Evolutionary conservation across 257 asterid species (phyloP).

Genomic region (Thymus quinquecostatus): DNA sequence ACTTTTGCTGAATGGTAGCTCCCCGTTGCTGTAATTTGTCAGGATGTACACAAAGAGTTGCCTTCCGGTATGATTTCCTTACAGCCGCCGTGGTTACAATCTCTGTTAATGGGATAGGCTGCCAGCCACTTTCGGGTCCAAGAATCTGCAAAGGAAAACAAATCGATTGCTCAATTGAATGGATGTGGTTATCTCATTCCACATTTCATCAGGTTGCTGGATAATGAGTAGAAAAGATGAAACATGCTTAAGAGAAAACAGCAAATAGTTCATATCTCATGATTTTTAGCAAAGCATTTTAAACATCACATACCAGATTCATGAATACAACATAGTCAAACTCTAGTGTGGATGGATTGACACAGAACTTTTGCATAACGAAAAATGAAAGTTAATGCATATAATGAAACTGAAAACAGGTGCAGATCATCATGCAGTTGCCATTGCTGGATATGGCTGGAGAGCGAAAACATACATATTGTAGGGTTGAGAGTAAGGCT

Average conservation of each 20-base stretch:
- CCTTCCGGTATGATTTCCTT: slow-evolving; percentile 85
- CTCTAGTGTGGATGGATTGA: not conserved
- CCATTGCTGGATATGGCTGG: not conserved
- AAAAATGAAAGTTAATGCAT: slow-evolving; percentile 22
- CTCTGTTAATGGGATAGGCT: slow-evolving; percentile 75
- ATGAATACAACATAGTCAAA: not conserved
- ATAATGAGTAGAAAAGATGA: not conserved
- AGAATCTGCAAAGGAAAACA: slow-evolving; percentile 58
- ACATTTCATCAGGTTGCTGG: not conserved
- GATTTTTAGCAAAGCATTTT: not conserved
- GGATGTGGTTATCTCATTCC: not conserved
- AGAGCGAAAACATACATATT: slow-evolving; percentile 60
- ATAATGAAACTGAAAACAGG: slow-evolving; percentile 14
- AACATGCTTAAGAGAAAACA: not conserved
- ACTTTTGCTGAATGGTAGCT: slow-evolving; percentile 83
- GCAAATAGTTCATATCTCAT: not conserved
- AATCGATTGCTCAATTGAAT: slow-evolving; percentile 19
- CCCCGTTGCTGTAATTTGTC: slow-evolving; percentile 93
- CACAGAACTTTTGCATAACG: not conserved
- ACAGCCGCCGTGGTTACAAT: slow-evolving; percentile 71
- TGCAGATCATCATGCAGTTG: not conserved
- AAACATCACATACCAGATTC: not conserved
- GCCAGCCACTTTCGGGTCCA: slow-evolving; percentile 88
- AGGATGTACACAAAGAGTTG: slow-evolving; percentile 91
- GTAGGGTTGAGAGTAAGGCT: slow-evolving; percentile 89